Percentiles rank a stretch among this genome's conserved stretches.
Evolutionary conservation across 2,329 filamentous ascomycete genomes (phyloP).

Genomic region (Lasiodiplodia sp.): DNA sequence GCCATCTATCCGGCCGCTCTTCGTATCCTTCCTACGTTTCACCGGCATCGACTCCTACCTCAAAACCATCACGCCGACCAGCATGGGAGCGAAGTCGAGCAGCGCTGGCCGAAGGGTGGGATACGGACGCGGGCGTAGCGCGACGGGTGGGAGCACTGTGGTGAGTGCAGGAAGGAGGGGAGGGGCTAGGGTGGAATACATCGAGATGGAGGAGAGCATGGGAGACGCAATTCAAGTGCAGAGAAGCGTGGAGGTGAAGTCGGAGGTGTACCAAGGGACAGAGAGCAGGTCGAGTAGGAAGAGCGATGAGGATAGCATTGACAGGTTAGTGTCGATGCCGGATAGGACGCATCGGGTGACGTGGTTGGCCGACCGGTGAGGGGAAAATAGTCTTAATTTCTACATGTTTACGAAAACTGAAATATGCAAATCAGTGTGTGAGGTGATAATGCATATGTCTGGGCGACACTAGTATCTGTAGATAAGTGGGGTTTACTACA

Average conservation of each 20-base stretch:
- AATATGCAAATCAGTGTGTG: no score
- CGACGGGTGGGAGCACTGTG: not conserved
- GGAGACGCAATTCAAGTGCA: conserved; percentile 8
- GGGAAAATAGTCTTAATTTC: not conserved
- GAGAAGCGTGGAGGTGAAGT: conserved; percentile 11
- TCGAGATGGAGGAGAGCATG: conserved; percentile 6
- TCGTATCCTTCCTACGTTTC: conserved; percentile 37
- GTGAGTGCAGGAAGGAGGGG: not conserved
- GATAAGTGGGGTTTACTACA: no score
- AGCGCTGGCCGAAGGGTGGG: not conserved
- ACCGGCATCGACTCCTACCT: conserved; percentile 43
- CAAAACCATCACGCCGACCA: not conserved
- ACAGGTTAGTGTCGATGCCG: conserved; percentile 12
- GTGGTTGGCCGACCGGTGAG: not conserved
- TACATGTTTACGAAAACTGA: not conserved
- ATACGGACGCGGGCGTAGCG: not conserved
- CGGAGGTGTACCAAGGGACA: not conserved
- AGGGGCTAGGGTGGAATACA: not conserved
- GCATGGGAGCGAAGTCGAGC: not conserved
- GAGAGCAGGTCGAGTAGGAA: conserved; percentile 5
- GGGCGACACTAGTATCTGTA: no score
- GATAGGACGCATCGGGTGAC: conserved; percentile 7
- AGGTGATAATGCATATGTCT: no score
- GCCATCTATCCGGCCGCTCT: conserved; percentile 44
- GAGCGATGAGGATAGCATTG: conserved; percentile 26